phyloP scores from a whole-genome alignment of 331 rosid genomes.

The Spiraea crenata region DNA sequence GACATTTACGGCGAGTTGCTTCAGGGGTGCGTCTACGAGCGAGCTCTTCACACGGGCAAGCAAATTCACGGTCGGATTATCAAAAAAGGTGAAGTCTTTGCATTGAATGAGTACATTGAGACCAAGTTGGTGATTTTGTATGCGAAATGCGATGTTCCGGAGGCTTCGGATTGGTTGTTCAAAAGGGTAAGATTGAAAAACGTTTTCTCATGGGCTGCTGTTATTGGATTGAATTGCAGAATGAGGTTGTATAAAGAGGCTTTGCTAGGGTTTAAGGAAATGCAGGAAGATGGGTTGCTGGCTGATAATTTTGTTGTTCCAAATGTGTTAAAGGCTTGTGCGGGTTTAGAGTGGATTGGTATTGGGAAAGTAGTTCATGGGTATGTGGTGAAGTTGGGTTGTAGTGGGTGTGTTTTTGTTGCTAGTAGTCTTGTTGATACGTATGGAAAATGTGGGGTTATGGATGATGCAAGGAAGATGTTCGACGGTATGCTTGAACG shows the following conservation, averaged over 20 bases:
- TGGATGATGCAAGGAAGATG: conserved; percentile 62
- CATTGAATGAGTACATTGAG: conserved; percentile 46
- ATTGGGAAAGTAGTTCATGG: conserved; percentile 71
- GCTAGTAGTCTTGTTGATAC: conserved; percentile 69
- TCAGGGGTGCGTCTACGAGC: conserved; percentile 70
- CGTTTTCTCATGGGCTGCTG: conserved; percentile 84
- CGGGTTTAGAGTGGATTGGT: conserved; percentile 46
- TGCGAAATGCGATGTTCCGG: conserved; percentile 48
- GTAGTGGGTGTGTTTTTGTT: conserved; percentile 58
- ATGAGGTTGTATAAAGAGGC: conserved; percentile 48
- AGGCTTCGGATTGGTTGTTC: conserved; percentile 47
- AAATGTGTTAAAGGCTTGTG: conserved; percentile 77
- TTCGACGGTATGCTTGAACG: conserved; percentile 57
- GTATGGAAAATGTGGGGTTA: conserved; percentile 80
- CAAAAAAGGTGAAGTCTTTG: conserved; percentile 44
- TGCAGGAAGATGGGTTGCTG: conserved; percentile 48
- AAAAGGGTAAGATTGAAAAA: conserved; percentile 32
- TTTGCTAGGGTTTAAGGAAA: conserved; percentile 41
- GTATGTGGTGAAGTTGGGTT: conserved; percentile 44
- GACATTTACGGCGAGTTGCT: conserved; percentile 66
- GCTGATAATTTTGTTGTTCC: conserved; percentile 83
- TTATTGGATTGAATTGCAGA: conserved; percentile 62
- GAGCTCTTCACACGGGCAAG: conserved; percentile 60
- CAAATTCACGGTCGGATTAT: conserved; percentile 69
- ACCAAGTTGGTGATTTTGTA: conserved; percentile 73